A percentile compares a stretch with the other conserved stretches of the same genome.
These are phyloP conservation scores for Termitomyces sp. DNA, from an alignment of 768 basidiomycete species.

Conservation along the genomic window DNA sequence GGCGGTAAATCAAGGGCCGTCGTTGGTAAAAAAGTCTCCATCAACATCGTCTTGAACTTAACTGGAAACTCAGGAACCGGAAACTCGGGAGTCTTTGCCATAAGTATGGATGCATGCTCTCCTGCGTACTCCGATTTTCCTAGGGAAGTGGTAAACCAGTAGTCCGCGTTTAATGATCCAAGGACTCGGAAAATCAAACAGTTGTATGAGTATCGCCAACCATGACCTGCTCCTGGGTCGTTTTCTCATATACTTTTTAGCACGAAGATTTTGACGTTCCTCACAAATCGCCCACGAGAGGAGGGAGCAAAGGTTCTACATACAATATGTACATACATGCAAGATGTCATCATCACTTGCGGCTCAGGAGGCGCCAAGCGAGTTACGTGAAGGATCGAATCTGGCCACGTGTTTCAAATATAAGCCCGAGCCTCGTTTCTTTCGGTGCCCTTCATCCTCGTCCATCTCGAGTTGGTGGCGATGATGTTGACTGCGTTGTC, in stretches of 20 bases:
- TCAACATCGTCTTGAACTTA: not conserved
- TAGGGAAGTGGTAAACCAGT: not conserved
- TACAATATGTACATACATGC: not conserved
- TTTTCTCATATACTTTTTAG: not conserved
- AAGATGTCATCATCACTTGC: not conserved
- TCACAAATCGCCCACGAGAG: not conserved
- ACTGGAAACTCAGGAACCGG: not conserved
- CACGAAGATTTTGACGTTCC: not conserved
- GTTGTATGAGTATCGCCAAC: not conserved
- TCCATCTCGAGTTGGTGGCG: slow-evolving; percentile 20
- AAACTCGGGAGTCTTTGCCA: not conserved
- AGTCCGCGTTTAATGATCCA: not conserved
- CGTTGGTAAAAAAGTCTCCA: not conserved
- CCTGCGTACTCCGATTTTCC: not conserved
- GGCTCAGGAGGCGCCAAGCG: slow-evolving; percentile 6
- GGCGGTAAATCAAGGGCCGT: not conserved
- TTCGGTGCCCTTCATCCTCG: slow-evolving; percentile 11
- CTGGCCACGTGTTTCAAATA: slow-evolving; percentile 22
- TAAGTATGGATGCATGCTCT: not conserved
- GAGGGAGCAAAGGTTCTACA: not conserved
- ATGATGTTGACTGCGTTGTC: slow-evolving; percentile 21
- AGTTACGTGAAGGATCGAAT: slow-evolving; percentile 15
- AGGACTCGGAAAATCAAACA: not conserved
- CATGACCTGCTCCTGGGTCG: not conserved
- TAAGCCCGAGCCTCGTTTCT: slow-evolving; percentile 12